Evolutionary conservation across 116 monocot species (phyloP).

Genomic region (Cymodocea nodosa): DNA sequence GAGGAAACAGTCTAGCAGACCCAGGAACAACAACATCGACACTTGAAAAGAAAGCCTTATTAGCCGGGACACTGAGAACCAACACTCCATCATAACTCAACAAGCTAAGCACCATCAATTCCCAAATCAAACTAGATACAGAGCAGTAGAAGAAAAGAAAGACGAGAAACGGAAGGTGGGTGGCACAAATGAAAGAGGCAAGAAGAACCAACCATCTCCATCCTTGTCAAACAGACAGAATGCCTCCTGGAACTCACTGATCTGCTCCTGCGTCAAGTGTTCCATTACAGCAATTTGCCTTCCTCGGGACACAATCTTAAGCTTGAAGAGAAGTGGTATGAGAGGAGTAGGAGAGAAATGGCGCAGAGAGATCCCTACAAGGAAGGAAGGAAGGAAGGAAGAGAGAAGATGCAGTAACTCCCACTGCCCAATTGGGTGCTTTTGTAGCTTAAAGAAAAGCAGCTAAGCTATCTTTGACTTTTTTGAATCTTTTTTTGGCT

Average conservation of each 20-base stretch:
- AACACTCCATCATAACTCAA: too few species aligned
- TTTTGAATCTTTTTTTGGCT: background rate
- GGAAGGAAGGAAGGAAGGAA: background rate
- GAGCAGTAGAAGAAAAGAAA: background rate
- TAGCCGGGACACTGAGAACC: too few species aligned
- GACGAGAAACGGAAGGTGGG: background rate
- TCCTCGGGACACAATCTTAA: background rate
- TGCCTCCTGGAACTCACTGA: conserved; percentile 60
- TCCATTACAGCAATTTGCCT: conserved; percentile 8
- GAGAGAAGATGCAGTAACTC: background rate
- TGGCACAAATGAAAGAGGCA: too few species aligned
- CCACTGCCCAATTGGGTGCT: background rate
- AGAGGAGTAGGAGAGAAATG: background rate
- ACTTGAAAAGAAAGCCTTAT: too few species aligned
- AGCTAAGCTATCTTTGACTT: background rate
- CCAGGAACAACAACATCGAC: too few species aligned
- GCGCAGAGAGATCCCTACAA: too few species aligned
- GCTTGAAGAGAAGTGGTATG: background rate
- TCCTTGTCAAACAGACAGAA: conserved; percentile 74
- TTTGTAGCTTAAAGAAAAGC: conserved; percentile 6
- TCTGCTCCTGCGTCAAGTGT: conserved; percentile 38
- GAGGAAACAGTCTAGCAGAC: too few species aligned
- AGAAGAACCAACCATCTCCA: conserved; percentile 45
- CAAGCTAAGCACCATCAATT: too few species aligned
- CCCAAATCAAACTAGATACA: too few species aligned